Percentiles rank a stretch among this genome's conserved stretches.
These are phyloP conservation scores for Pneumocystis murina DNA, from an alignment of 1,139 yeast genomes.

Conservation along the genomic window DNA sequence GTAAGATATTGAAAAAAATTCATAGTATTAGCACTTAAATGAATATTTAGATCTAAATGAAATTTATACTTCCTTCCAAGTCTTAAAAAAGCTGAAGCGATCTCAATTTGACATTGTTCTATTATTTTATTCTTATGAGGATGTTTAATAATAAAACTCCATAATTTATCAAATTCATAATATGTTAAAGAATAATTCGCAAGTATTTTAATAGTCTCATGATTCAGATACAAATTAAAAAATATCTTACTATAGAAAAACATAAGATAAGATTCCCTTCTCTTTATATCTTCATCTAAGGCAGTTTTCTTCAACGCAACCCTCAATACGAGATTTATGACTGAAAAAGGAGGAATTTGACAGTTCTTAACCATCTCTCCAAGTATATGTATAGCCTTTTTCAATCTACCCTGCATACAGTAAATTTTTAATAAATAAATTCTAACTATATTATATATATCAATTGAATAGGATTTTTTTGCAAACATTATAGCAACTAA, in stretches of 20 bases:
- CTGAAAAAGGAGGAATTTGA: neutral
- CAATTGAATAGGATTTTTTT: neutral
- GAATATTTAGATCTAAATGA: neutral
- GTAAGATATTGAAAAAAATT: neutral
- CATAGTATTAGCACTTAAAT: neutral
- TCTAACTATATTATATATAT: neutral
- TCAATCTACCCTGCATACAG: neutral
- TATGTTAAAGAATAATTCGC: neutral
- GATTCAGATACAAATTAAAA: neutral
- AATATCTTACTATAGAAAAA: neutral
- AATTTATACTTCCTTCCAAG: neutral
- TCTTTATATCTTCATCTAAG: neutral
- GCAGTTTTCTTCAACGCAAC: neutral
- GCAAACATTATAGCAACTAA: neutral
- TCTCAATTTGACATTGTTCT: neutral
- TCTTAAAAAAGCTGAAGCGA: neutral
- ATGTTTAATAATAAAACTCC: neutral
- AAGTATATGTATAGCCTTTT: neutral
- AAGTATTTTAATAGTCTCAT: neutral
- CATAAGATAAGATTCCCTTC: neutral
- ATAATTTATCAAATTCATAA: neutral
- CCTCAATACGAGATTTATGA: neutral
- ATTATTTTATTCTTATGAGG: neutral
- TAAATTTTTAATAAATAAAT: neutral
- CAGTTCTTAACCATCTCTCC: neutral